These are phyloP conservation scores for Plantago rigida DNA, from an alignment of 305 asterid species.

Conservation along the genomic window DNA sequence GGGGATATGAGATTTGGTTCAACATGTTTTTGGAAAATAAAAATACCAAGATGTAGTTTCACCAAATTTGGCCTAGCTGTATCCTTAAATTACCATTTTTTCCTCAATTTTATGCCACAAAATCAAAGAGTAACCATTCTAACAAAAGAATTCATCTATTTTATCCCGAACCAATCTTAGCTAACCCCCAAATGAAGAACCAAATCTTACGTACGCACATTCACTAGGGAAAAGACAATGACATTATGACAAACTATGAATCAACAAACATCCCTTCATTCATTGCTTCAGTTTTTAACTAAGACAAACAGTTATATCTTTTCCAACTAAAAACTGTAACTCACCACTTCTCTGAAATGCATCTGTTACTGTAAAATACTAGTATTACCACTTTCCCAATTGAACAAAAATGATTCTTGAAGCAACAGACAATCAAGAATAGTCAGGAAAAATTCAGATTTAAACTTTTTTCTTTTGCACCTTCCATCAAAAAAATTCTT, in stretches of 20 bases:
- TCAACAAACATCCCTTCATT: not conserved
- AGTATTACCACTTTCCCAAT: not conserved
- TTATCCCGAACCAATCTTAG: no score
- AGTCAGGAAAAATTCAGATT: not conserved
- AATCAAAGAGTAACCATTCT: no score
- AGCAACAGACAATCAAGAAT: not conserved
- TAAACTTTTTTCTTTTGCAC: not conserved
- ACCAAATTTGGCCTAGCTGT: no score
- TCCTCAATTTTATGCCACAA: no score
- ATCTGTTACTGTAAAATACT: conserved; percentile 9
- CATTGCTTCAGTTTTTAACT: conserved; percentile 5
- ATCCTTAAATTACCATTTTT: no score
- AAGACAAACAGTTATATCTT: not conserved
- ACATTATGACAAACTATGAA: not conserved
- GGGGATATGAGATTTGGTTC: no score
- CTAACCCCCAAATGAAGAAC: no score
- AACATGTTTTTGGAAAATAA: no score
- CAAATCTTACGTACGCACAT: no score
- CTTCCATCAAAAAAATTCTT: conserved; percentile 11
- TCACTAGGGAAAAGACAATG: not conserved
- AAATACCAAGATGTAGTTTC: no score
- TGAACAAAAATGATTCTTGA: conserved; percentile 4
- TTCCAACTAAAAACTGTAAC: conserved; percentile 2
- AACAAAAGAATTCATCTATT: no score
- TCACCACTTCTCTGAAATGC: not conserved